Evolutionary conservation across 225 moss, liverwort and hornwort genomes (phyloP), one percentile per base, ranked within the genome.

Genomic region (Physcomitrium patens): DNA sequence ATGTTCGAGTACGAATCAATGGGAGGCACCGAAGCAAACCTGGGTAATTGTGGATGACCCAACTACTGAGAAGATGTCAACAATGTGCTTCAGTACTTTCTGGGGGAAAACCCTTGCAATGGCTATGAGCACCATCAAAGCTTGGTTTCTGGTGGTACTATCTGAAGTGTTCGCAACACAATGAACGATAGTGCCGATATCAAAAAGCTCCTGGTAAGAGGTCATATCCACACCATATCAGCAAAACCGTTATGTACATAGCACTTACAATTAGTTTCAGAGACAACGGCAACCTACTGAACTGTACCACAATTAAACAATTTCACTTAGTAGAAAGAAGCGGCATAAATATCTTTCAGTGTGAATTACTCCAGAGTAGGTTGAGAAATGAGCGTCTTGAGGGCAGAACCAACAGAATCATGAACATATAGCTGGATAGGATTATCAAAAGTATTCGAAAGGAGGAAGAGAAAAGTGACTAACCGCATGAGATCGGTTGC

Each of bases 11-110:
- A 14, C 10, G 43, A 1, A 53, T 65, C 0, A 69, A 52, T 18
- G n/a, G 31, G 52, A 44, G 57, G 19, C 24, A 44, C 14, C 22
- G 27, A 64, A 66, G 53, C 61, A 59, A 61, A 96, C 96, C 96
- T 91, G 87, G 61, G 89, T 99, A 46, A 95, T 82, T 52, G 87
- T 86, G 43, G 95, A 93, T 65, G 86, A 79, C 1, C 99, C 92
- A 63, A 99, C 87, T 19, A 93, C 81, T 65, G 93, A 83, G 42
- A 93, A 86, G 54, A 99, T 85, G 56, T 86, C 81, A 71, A 93
- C 78, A 41, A 99, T 82, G 71, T 93, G 95, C 65, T 84, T 85
- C 55, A 99, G 79, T 17, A 99, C 90, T 76, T 81, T 89, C 72
- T 91, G 78, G 17, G 99, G 95, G 41, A 83, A 82, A 53, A 86